Percentiles rank a stretch among this genome's conserved stretches.
Conservation (phyloP, 2,329 filamentous ascomycete genomes). For the Penicillium sp. region DNA sequence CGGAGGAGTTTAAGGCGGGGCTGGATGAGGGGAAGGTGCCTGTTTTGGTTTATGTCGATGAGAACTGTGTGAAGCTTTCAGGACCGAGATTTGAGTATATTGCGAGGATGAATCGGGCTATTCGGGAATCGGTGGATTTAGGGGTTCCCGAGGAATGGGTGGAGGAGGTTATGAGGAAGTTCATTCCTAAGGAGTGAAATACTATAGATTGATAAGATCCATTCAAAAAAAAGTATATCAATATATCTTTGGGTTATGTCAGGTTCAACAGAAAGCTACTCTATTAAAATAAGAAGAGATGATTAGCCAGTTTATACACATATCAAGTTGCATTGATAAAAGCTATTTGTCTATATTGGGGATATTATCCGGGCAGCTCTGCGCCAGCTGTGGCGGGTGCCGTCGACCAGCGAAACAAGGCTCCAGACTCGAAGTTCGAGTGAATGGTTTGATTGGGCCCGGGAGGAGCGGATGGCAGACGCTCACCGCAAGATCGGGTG, state of each 20-base stretch:
- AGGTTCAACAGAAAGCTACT: background rate
- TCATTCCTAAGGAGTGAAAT: constrained; percentile 30
- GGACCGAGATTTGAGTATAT: constrained; percentile 43
- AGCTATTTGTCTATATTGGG: constrained; percentile 22
- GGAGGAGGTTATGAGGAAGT: constrained; percentile 41
- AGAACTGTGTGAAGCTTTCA: constrained; percentile 35
- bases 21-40: constrained; percentile 17
- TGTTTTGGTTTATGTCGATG: constrained; percentile 46
- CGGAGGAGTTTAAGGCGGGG: constrained; percentile 12
- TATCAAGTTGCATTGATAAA: constrained; percentile 6
- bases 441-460: background rate
- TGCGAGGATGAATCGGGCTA: constrained; percentile 45
- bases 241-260: background rate
- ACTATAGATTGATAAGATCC: background rate
- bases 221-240: background rate
- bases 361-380: constrained; percentile 15
- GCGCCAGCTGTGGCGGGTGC: constrained; percentile 8
- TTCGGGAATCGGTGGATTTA: constrained; percentile 38
- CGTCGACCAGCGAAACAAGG: constrained; percentile 12
- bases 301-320: constrained; percentile 3
- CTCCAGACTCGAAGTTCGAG: constrained; percentile 1
- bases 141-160: constrained; percentile 39
- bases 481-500: constrained; percentile 9
- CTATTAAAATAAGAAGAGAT: background rate
- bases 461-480: background rate